Evolutionary conservation across 495 filamentous ascomycete species (phyloP).

Genomic region (Penicillium lagena): DNA sequence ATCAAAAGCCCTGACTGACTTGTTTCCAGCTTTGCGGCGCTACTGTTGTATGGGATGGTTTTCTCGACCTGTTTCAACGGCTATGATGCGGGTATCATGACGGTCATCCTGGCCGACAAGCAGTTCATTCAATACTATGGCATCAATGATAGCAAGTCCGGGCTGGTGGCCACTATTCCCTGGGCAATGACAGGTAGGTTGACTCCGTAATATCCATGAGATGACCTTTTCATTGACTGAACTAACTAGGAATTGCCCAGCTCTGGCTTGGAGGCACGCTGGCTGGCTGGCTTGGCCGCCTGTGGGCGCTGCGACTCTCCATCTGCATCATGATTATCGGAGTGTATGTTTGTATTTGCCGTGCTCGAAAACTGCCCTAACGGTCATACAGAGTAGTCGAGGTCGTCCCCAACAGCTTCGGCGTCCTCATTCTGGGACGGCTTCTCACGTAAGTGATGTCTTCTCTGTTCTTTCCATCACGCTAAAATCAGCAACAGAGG

Average conservation of each 20-base stretch:
- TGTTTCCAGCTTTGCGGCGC: slow-evolving; percentile 15
- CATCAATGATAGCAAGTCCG: slow-evolving; percentile 19
- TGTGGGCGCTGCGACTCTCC: slow-evolving; percentile 27
- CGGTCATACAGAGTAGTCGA: slow-evolving; percentile 17
- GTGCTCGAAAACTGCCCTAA: slow-evolving; percentile 1
- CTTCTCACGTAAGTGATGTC: slow-evolving; percentile 19
- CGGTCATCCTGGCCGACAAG: slow-evolving; percentile 30
- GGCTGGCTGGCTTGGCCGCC: slow-evolving; percentile 22
- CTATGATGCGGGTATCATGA: slow-evolving; percentile 35
- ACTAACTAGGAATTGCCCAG: slow-evolving; percentile 15
- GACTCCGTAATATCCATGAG: neutral
- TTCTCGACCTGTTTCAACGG: slow-evolving; percentile 32
- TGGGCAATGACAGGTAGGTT: slow-evolving; percentile 29
- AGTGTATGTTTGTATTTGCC: slow-evolving; percentile 9
- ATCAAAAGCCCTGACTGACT: neutral
- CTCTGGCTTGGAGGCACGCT: slow-evolving; percentile 25
- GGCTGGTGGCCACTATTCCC: slow-evolving; percentile 29
- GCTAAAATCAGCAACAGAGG: slow-evolving; percentile 12
- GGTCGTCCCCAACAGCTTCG: slow-evolving; percentile 30
- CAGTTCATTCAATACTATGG: slow-evolving; percentile 30
- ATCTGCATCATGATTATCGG: slow-evolving; percentile 29
- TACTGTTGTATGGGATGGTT: slow-evolving; percentile 28
- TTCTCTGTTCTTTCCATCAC: neutral
- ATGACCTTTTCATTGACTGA: neutral
- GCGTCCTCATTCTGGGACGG: slow-evolving; percentile 26